Evolutionary conservation across 768 basidiomycete species (phyloP).

Genomic region (Tylopilus cervinicoccineus): DNA sequence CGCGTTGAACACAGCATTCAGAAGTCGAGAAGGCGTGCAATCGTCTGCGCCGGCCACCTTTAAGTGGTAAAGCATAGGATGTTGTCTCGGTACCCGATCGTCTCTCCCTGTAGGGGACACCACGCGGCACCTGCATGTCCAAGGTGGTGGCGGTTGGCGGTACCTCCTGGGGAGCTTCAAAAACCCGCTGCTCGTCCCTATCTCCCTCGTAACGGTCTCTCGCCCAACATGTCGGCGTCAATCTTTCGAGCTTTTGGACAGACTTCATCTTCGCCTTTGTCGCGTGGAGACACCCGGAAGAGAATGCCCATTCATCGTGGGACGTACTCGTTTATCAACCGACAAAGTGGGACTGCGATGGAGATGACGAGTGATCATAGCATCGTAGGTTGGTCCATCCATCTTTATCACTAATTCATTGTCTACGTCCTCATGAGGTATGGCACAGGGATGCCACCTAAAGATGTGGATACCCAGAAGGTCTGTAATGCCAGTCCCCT

Average conservation of each 20-base stretch:
- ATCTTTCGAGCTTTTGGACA: constrained; percentile 22
- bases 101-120: not conserved
- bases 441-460: constrained; percentile 27
- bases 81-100: constrained; percentile 10
- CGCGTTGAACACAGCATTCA: constrained; percentile 12
- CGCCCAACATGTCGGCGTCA: constrained; percentile 17
- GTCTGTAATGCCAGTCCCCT: not conserved
- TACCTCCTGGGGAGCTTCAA: constrained; percentile 10
- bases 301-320: constrained; percentile 27
- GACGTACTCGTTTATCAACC: constrained; percentile 28
- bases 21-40: constrained; percentile 17
- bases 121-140: constrained; percentile 21
- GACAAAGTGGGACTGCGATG: constrained; percentile 32
- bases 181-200: not conserved
- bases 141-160: constrained; percentile 11
- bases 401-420: not conserved
- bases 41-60: constrained; percentile 1
- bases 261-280: constrained; percentile 1
- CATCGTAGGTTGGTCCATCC: constrained; percentile 21
- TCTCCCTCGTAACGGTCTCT: not conserved
- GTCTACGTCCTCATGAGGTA: not conserved
- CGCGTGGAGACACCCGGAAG: constrained; percentile 18
- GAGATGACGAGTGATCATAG: constrained; percentile 23
- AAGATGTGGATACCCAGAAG: constrained; percentile 28
- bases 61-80: constrained; percentile 9